Evolutionary conservation across 768 basidiomycete species (phyloP), one percentile per base, ranked within the genome.

Genomic region (Agrocybe praecox): DNA sequence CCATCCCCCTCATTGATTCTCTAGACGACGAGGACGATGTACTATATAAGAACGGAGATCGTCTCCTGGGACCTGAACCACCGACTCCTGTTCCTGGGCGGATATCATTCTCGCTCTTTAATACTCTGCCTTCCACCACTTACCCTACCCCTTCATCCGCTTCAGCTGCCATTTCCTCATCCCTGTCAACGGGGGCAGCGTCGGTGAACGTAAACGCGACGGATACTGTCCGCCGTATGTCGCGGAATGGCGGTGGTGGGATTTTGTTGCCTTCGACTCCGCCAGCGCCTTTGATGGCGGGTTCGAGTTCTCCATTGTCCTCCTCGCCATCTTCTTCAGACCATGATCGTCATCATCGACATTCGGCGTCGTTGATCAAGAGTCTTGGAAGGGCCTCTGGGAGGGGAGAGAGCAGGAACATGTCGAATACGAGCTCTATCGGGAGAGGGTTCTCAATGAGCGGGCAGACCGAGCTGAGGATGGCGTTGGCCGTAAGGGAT

Each of bases 381-480:
- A 42, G 19, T 56, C 51, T 23, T 6, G 48, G 32, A 43, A 52
- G n/a, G 29, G 49, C 26, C 17, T 47, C 36, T 40, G 26, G 26
- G 26, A 29, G 26, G 26, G 26, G 26, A 29, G 26, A 29, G 5
- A 9, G 26, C 26, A 29, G 26, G 26, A 29, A 9, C 4, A 29
- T 29, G 26, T 5, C 4, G 4, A 29, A 29, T 9, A 29, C 26
- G 9, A 29, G 26, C 9, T 5, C 5, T 9, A 29, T 29, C 26
- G 26, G 26, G 9, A 29, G 26, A 29, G 83, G 83, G 14, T 84
- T 75, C 65, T 86, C 84, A 53, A 71, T 86, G 61, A 86, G 83
- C 52, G 84, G 84, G 11, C 82, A 85, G 68, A 82, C 80, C 52
- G 84, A 86, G 65, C 59, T 85, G 69, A 73, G 78, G 60, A 84